These are phyloP conservation scores for Exserohilum rostratum DNA, from an alignment of 2,329 filamentous ascomycete species.

Conservation along the genomic window DNA sequence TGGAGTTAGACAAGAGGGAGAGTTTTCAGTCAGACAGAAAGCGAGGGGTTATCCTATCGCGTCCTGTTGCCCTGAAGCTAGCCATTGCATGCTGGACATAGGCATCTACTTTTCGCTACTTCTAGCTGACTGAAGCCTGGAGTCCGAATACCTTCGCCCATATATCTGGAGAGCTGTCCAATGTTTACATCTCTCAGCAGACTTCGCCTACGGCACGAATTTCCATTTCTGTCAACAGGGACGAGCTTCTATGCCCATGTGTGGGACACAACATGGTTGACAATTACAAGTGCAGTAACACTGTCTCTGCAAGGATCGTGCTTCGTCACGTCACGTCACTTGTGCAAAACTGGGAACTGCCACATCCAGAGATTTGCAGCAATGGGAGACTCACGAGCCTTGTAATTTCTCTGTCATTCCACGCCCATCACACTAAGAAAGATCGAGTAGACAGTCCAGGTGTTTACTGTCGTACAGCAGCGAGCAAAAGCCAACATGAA, in stretches of 20 bases:
- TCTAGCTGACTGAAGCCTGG: background rate
- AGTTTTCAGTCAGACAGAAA: background rate
- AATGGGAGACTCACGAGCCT: conserved; percentile 15
- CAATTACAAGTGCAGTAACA: conserved; percentile 10
- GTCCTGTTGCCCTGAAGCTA: background rate
- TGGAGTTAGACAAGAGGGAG: background rate
- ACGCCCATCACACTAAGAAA: conserved; percentile 3
- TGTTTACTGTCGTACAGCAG: conserved; percentile 2
- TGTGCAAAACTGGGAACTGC: background rate
- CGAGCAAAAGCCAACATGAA: background rate
- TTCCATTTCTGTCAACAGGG: background rate
- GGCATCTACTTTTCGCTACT: conserved; percentile 2
- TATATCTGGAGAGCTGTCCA: background rate
- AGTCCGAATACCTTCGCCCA: background rate
- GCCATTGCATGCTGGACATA: background rate
- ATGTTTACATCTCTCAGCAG: background rate
- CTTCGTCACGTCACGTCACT: conserved; percentile 7
- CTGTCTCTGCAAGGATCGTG: conserved; percentile 14
- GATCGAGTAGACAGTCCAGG: background rate
- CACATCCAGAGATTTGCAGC: conserved; percentile 1
- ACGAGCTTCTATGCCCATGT: background rate
- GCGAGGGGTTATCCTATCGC: background rate
- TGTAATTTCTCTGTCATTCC: conserved; percentile 19
- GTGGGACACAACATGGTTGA: conserved; percentile 18
- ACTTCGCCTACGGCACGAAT: background rate